Percentiles rank a stretch among this genome's conserved stretches.
Conservation (phyloP, 495 filamentous ascomycete genomes). For the Lophium mytilinum region DNA sequence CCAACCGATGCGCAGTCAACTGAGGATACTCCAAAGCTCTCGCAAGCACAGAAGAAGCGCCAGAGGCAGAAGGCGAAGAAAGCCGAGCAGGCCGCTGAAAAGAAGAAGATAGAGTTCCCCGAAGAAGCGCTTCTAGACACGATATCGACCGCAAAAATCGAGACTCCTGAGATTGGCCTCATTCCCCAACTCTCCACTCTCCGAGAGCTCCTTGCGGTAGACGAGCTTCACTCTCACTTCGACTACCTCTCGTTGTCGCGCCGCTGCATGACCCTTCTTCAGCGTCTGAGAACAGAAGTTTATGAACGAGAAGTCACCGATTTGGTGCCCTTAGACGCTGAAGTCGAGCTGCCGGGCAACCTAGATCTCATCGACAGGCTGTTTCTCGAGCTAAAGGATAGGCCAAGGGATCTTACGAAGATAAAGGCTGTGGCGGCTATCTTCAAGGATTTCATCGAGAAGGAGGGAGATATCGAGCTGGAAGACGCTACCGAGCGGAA, state of each 20-base stretch:
- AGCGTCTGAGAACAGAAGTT: neutral
- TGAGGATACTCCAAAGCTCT: neutral
- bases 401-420: neutral
- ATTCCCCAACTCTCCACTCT: neutral
- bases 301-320: neutral
- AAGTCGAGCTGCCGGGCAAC: neutral
- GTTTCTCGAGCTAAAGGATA: neutral
- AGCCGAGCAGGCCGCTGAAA: neutral
- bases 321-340: neutral
- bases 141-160: neutral
- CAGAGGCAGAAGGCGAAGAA: neutral
- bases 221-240: slow-evolving; percentile 9
- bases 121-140: neutral
- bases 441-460: neutral
- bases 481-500: neutral
- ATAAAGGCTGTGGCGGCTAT: neutral
- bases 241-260: slow-evolving; percentile 14
- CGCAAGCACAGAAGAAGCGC: neutral
- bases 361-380: neutral
- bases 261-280: neutral
- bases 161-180: neutral
- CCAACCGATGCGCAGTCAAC: neutral
- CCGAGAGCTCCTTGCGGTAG: neutral
- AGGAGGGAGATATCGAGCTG: neutral
- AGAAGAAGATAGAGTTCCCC: neutral